Base-by-base conservation (phyloP, 495 filamentous ascomycete genomes). In the Hypoxylon subgilvum region DNA sequence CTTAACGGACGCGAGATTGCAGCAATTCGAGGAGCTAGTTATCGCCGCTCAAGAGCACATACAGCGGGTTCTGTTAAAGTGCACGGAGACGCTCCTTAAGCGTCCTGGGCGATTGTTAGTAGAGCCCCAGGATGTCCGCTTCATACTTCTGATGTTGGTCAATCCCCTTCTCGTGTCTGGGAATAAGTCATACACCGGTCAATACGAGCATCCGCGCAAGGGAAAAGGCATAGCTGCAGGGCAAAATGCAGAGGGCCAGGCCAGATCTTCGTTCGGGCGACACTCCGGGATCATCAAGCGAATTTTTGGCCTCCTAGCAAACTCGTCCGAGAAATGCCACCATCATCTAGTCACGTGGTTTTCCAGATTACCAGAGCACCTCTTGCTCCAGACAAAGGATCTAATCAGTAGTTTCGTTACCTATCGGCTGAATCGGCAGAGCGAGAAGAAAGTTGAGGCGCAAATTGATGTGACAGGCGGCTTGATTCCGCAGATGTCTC, bases 251-350 rank as follows among this genome's bases (percentile, higher is more conserved):
- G 61, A 72, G 3, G 47, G 53, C 1, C 44, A 36, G 8, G 31
- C 41, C 8, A 62, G 36, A 34, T 50, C 21, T 35, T 50, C 56
- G 41, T 27, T 43, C 7, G 50, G 57, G 7, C 77, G 84, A 41
- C 87, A 94, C 62, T 88, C 89, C n/a, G 87, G 87, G 12, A 89
- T 96, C 52, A 81, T 94, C 65, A 97, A 96, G 67, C 82, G 92
- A 38, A 87, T 96, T 42, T 66, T 96, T 17, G 92, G 92, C 5
- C 71, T 96, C 21, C 55, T 96, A 35, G 86, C 90, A 2, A 90
- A 95, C 70, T 71, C 88, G 10, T 80, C 90, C 0, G 84, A 82
- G 64, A 82, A 87, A 34, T 91, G 88, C 63, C 92, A 96, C 66
- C 87, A 87, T 47, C 85, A 89, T 57, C 72, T 96, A n/a, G 81